Evolutionary conservation across 78 protist genomes (phyloP).

Genomic region (Dictyostelium discoideum): DNA sequence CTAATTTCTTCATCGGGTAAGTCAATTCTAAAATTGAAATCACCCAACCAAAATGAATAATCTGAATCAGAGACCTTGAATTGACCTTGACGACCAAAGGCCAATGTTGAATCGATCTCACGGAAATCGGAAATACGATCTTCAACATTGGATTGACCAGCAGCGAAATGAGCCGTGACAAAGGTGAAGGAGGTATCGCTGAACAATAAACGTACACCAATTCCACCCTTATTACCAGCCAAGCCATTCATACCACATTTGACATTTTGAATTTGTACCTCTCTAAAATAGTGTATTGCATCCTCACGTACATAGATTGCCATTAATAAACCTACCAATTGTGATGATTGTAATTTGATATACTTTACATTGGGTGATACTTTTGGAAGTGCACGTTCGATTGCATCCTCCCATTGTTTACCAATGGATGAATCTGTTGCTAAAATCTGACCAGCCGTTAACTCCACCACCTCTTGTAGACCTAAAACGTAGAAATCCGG

Average conservation of each 20-base stretch:
- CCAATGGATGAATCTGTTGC: constrained; percentile 51
- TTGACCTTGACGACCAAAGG: constrained; percentile 49
- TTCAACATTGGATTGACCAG: constrained; percentile 90
- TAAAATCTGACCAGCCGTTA: constrained; percentile 75
- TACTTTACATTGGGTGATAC: constrained; percentile 27
- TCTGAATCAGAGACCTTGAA: constrained; percentile 8
- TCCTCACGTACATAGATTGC: constrained; percentile 78
- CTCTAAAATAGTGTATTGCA: constrained; percentile 14
- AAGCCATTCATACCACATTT: constrained; percentile 68
- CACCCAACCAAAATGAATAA: constrained; percentile 93
- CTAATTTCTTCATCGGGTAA: constrained; percentile 70
- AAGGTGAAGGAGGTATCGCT: constrained; percentile 81
- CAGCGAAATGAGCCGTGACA: constrained; percentile 95
- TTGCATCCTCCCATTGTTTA: constrained; percentile 78
- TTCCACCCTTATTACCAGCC: constrained; percentile 96
- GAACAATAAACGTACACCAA: constrained; percentile 83
- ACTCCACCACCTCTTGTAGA: constrained; percentile 86
- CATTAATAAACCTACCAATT: constrained; percentile 88
- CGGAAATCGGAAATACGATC: constrained; percentile 87
- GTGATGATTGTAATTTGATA: constrained; percentile 71
- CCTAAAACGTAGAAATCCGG: constrained; percentile 87
- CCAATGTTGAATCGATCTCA: constrained; percentile 74
- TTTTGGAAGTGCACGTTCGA: constrained; percentile 26
- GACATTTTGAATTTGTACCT: constrained; percentile 73
- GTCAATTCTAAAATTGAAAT: constrained; percentile 93